phyloP scores from a whole-genome alignment of 129 eudicot genomes.

The Flaveria sonorensis region DNA sequence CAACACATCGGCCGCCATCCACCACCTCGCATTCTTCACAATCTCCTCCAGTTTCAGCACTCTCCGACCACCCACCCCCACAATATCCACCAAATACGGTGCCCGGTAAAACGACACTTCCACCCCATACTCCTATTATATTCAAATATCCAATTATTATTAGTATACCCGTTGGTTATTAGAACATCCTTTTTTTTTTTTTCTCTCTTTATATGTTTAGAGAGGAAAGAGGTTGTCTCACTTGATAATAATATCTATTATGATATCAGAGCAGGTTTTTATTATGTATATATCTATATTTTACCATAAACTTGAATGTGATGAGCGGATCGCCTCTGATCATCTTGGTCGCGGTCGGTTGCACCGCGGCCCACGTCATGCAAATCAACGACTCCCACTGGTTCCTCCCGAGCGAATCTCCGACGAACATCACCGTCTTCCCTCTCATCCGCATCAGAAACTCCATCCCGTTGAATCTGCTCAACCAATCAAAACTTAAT shows the following conservation, averaged over 20 bases:
- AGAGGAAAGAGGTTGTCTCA: no score
- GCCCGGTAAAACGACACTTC: slow-evolving; percentile 71
- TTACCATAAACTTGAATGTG: slow-evolving; percentile 64
- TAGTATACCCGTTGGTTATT: no score
- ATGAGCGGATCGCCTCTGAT: slow-evolving; percentile 72
- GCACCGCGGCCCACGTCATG: slow-evolving; percentile 65
- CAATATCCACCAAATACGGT: slow-evolving; percentile 85
- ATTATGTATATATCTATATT: slow-evolving; percentile 2
- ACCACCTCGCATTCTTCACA: slow-evolving; percentile 59
- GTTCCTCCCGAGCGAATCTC: slow-evolving; percentile 87
- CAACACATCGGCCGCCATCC: slow-evolving; percentile 76
- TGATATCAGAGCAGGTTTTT: no score
- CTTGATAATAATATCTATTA: no score
- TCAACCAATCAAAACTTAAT: background rate
- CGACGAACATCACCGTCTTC: slow-evolving; percentile 89
- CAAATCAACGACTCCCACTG: slow-evolving; percentile 97
- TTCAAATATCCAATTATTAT: slow-evolving; percentile 5
- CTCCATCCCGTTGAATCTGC: slow-evolving; percentile 75
- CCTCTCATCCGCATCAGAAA: slow-evolving; percentile 72
- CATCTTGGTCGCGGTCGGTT: slow-evolving; percentile 51
- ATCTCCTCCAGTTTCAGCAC: slow-evolving; percentile 75
- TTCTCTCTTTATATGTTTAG: no score
- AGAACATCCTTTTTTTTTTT: no score
- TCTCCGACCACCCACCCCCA: slow-evolving; percentile 58
- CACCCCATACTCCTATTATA: slow-evolving; percentile 67